A percentile compares a stretch with the other conserved stretches of the same genome.
Evolutionary conservation across 1,284 basidiomycete genomes (phyloP).

Genomic region (Ganoderma sp.): DNA sequence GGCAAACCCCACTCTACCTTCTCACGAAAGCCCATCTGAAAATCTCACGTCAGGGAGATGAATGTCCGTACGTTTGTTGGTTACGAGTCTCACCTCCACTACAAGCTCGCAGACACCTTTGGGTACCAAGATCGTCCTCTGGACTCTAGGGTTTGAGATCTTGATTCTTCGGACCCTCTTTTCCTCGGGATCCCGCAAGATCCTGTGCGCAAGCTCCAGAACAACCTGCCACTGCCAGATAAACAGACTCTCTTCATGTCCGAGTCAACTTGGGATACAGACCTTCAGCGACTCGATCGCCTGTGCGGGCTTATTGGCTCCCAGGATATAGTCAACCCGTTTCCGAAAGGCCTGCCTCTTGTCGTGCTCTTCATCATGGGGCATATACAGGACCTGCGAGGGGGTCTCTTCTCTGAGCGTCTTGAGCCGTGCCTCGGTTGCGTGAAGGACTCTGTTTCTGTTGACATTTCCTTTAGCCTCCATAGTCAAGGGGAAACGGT

Average conservation of each 20-base stretch:
- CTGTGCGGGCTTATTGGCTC: not conserved
- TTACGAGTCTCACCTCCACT: slow-evolving; percentile 44
- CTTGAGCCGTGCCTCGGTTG: slow-evolving; percentile 12
- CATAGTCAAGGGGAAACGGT: not conserved
- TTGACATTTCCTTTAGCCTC: not conserved
- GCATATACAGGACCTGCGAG: slow-evolving; percentile 20
- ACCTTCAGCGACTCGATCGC: slow-evolving; percentile 27
- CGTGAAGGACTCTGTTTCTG: slow-evolving; percentile 9
- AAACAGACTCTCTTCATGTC: not conserved
- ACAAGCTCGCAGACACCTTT: slow-evolving; percentile 79
- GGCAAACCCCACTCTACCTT: slow-evolving; percentile 47
- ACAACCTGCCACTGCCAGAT: slow-evolving; percentile 37
- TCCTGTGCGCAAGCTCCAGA: slow-evolving; percentile 67
- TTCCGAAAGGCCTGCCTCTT: slow-evolving; percentile 20
- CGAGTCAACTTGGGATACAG: not conserved
- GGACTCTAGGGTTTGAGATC: slow-evolving; percentile 67
- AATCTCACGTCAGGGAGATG: not conserved
- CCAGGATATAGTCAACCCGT: slow-evolving; percentile 21
- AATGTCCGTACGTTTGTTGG: not conserved
- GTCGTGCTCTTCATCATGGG: slow-evolving; percentile 20
- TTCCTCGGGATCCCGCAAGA: slow-evolving; percentile 70
- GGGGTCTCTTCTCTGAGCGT: slow-evolving; percentile 10
- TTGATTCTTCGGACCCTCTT: slow-evolving; percentile 72
- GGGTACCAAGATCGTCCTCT: slow-evolving; percentile 57
- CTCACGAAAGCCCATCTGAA: slow-evolving; percentile 70